A percentile compares a stretch with the other conserved stretches of the same genome.
Evolutionary conservation across 176 grass and related monocot genomes (phyloP).

Genomic region (Elymus sibiricus): DNA sequence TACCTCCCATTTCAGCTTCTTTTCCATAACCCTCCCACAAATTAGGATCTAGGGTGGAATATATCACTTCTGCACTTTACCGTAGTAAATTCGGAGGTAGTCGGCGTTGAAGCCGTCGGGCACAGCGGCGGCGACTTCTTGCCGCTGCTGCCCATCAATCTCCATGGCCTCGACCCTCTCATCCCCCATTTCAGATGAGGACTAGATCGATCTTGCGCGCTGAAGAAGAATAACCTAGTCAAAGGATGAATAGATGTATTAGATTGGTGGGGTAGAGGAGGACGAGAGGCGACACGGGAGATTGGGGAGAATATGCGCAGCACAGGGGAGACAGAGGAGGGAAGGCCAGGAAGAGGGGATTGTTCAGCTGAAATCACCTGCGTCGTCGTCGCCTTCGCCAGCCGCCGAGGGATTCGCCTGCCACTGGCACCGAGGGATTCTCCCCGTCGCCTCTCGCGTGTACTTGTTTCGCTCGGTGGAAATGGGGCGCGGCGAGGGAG

Average conservation of each 20-base stretch:
- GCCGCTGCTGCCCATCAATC: slow-evolving; percentile 31
- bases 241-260: background rate
- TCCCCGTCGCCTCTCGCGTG: background rate
- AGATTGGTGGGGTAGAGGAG: too few species aligned
- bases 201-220: background rate
- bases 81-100: slow-evolving; percentile 85
- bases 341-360: background rate
- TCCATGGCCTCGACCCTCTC: slow-evolving; percentile 41
- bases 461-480: background rate
- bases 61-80: slow-evolving; percentile 26
- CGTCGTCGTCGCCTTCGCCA: background rate
- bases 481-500: background rate
- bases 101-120: slow-evolving; percentile 52
- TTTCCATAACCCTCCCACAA: background rate
- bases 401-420: background rate
- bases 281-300: background rate
- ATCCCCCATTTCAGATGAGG: slow-evolving; percentile 20
- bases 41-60: background rate
- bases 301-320: background rate
- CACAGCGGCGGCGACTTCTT: slow-evolving; percentile 6
- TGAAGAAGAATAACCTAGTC: background rate
- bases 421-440: background rate
- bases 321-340: background rate
- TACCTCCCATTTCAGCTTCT: background rate
- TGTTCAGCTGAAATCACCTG: background rate